Evolutionary conservation across 179 eudicot genomes (phyloP).

Genomic region (Carnegiea gigantea): DNA sequence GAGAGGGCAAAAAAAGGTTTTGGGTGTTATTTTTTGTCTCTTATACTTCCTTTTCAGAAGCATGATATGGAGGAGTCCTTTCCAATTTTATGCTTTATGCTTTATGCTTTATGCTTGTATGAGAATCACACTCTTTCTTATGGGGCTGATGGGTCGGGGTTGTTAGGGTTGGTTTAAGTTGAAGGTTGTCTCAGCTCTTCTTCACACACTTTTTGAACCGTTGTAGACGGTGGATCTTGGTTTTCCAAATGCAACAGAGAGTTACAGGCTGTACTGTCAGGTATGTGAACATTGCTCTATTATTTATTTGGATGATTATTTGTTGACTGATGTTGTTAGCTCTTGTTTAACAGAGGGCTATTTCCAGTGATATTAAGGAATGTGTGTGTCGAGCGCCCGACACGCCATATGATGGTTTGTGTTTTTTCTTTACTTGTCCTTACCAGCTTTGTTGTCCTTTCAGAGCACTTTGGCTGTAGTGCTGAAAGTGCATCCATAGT

Average conservation of each 20-base stretch:
- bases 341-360: conserved; percentile 64
- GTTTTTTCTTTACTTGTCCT: conserved; percentile 13
- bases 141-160: neutral
- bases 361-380: conserved; percentile 96
- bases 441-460: neutral
- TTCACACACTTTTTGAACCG: conserved; percentile 11
- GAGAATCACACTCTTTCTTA: neutral
- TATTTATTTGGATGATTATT: conserved; percentile 1
- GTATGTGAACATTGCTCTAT: conserved; percentile 36
- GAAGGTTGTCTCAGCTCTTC: neutral
- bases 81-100: conserved; percentile 9
- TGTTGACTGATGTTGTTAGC: conserved; percentile 1
- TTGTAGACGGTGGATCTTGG: conserved; percentile 79
- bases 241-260: conserved; percentile 87
- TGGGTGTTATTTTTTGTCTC: neutral
- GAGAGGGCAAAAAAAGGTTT: neutral
- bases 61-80: neutral
- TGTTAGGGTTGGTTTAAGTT: neutral
- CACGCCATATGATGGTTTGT: conserved; percentile 92
- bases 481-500: neutral
- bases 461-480: neutral
- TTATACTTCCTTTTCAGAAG: neutral
- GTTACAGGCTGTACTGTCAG: conserved; percentile 91
- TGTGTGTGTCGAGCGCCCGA: conserved; percentile 99
- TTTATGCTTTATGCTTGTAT: neutral